These are phyloP conservation scores for Macrophomina tecta DNA, from an alignment of 2,329 filamentous ascomycete genomes.

Conservation along the genomic window DNA sequence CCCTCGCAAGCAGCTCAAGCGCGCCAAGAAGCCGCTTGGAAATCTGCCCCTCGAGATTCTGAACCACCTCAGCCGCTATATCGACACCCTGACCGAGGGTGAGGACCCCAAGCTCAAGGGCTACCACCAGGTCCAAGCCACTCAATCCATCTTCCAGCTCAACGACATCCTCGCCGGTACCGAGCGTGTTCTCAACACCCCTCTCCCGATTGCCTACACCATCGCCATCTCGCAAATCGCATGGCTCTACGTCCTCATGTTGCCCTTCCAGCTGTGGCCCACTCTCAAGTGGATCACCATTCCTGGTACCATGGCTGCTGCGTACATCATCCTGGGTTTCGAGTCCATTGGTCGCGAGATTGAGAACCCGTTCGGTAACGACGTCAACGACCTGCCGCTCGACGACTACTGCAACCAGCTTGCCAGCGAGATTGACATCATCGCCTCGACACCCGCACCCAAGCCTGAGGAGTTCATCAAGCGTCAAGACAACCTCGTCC, in stretches of 20 bases:
- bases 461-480: conserved; percentile 59
- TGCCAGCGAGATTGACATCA: conserved; percentile 74
- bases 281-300: conserved; percentile 75
- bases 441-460: conserved; percentile 65
- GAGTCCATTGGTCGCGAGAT: conserved; percentile 76
- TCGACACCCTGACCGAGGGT: conserved; percentile 63
- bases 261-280: conserved; percentile 79
- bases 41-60: conserved; percentile 86
- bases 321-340: conserved; percentile 80
- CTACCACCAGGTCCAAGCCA: conserved; percentile 64
- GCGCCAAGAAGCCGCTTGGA: conserved; percentile 72
- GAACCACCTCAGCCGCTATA: conserved; percentile 70
- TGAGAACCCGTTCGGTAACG: conserved; percentile 80
- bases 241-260: conserved; percentile 79
- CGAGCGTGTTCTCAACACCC: conserved; percentile 81
- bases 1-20: conserved; percentile 78
- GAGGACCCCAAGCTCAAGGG: conserved; percentile 58
- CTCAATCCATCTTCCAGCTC: conserved; percentile 66
- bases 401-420: conserved; percentile 80
- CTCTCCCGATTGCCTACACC: conserved; percentile 80
- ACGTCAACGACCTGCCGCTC: conserved; percentile 79
- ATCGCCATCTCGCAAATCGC: conserved; percentile 88
- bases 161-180: conserved; percentile 76
- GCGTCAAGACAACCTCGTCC: conserved; percentile 56
- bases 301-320: conserved; percentile 68